Percentiles rank a stretch among this genome's conserved stretches.
phyloP scores from a whole-genome alignment of 176 grass and related monocot genomes.

The Tuctoria greenei region DNA sequence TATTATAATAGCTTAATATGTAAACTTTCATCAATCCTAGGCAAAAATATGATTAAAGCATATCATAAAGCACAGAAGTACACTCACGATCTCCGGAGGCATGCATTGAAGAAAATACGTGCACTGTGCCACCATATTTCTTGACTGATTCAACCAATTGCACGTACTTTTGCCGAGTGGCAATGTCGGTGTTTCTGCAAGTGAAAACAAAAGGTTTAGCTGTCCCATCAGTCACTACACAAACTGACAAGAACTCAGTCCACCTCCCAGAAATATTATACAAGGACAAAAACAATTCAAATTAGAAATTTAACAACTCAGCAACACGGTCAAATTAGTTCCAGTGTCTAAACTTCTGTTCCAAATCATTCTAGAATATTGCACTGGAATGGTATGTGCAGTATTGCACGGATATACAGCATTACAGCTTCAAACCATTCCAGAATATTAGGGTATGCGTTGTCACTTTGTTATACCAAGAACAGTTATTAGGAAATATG shows the following conservation, averaged over 20 bases:
- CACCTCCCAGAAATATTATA: neutral
- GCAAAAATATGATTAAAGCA: neutral
- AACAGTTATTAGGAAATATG: no score
- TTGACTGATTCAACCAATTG: constrained; percentile 75
- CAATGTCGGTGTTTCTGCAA: constrained; percentile 72
- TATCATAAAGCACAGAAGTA: neutral
- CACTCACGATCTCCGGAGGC: constrained; percentile 90
- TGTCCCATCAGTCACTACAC: neutral
- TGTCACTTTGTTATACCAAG: neutral
- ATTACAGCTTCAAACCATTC: neutral
- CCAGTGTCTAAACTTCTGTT: neutral
- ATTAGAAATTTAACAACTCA: neutral
- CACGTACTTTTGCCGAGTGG: constrained; percentile 71
- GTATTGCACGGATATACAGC: neutral
- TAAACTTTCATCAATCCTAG: neutral
- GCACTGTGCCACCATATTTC: constrained; percentile 64
- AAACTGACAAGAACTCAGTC: no score
- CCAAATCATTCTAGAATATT: neutral
- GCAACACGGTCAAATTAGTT: constrained; percentile 20
- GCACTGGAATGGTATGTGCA: neutral
- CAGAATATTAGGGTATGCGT: no score
- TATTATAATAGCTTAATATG: neutral
- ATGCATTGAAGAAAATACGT: constrained; percentile 96
- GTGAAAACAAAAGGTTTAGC: constrained; percentile 23
- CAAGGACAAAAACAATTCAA: neutral